Evolutionary conservation across 768 basidiomycete genomes (phyloP), one percentile per base, ranked within the genome.

Genomic region (Kwoniella shandongensis): DNA sequence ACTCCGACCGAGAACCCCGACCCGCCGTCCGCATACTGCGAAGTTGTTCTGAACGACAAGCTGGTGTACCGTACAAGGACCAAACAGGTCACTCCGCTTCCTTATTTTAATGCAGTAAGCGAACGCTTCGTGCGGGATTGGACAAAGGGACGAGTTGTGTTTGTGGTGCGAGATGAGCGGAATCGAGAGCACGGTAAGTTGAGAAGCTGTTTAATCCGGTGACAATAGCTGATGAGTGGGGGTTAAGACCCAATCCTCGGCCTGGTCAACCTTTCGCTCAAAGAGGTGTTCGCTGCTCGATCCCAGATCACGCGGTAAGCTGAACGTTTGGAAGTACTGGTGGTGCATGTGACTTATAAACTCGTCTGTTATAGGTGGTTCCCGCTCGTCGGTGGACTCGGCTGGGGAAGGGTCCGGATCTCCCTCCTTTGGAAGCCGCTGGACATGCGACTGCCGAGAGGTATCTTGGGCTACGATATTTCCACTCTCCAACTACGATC

Each of bases 111-210:
- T 40, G 77, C 77, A 1, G 59, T 69, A 2, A 64, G 66, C 26
- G 77, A 78, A 51, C 39, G 77, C 44, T 78, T 78, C 53, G 61
- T 78, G 20, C 42, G 72, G 25, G 76, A 78, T 62, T 77, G 73
- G 73, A 70, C 62, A 18, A 60, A 61, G 44, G 72, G 72, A 10
- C 66, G 65, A 20, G 44, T 78, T 41, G 57, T 63, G 0, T 63
- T 78, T 48, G 77, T 77, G 0, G 68, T 77, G 10, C 30, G 76
- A 20, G 74, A 78, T 50, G 74, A 77, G 54, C 49, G 76, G 29
- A 72, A 78, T 51, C 50, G 76, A 36, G 77, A 78, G 49, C 73
- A 72, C 57, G 77, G 75, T 65, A 47, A 55, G 71, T 45, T 1
- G 13, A 8, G 15, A 23, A 44, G 15, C 41, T 17, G 27, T 30